A percentile compares a stretch with the other conserved stretches of the same genome.
phyloP scores from a whole-genome alignment of 176 grass and related monocot genomes.

The Ensete ventricosum region DNA sequence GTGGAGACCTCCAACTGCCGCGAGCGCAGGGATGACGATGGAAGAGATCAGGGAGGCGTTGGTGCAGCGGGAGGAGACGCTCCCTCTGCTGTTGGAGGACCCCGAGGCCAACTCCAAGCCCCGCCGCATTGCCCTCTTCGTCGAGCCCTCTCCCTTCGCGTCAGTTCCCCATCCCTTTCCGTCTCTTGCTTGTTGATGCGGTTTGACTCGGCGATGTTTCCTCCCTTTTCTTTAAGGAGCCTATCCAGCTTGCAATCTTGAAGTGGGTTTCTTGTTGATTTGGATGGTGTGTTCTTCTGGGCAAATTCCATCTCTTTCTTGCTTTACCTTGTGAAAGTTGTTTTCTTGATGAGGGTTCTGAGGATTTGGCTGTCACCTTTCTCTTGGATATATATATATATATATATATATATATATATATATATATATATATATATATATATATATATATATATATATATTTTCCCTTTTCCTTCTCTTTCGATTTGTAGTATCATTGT shows the following conservation, averaged over 20 bases:
- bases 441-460: too few relatives aligned
- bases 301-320: not conserved
- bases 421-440: too few relatives aligned
- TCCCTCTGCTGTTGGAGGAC: conserved; percentile 31
- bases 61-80: conserved; percentile 18
- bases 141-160: conserved; percentile 67
- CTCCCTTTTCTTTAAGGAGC: not conserved
- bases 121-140: conserved; percentile 58
- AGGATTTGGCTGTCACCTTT: not conserved
- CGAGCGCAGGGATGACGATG: not conserved
- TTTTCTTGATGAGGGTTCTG: not conserved
- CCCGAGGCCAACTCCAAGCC: conserved; percentile 12
- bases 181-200: not conserved
- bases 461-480: not conserved
- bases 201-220: not conserved
- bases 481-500: not conserved
- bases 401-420: too few relatives aligned
- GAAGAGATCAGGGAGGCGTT: not conserved
- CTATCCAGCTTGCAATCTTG: not conserved
- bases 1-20: not conserved
- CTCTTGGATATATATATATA: not conserved
- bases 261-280: not conserved
- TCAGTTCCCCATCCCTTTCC: not conserved
- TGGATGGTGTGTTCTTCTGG: not conserved
- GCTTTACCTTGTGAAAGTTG: not conserved